These are phyloP conservation scores for Cladosporium colombiae DNA, from an alignment of 2,329 filamentous ascomycete genomes.

Conservation along the genomic window DNA sequence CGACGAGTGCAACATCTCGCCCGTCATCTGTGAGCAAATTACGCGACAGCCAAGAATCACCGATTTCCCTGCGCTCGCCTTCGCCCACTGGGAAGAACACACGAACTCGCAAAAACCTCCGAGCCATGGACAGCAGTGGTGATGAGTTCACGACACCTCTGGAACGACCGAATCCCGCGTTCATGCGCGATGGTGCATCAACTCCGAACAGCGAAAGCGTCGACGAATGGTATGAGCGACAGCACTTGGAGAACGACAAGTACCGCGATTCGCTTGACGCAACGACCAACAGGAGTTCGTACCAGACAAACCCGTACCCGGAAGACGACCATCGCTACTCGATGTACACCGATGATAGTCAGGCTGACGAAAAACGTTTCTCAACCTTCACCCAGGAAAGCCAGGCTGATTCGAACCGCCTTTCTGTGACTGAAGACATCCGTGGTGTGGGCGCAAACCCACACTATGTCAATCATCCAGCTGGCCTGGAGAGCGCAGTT, in stretches of 20 bases:
- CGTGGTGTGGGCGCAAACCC: conserved; percentile 71
- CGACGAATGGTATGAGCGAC: conserved; percentile 53
- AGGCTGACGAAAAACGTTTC: conserved; percentile 39
- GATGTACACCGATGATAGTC: conserved; percentile 56
- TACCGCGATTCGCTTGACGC: conserved; percentile 49
- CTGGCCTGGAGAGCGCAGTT: conserved; percentile 83
- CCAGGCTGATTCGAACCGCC: conserved; percentile 50
- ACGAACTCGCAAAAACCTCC: conserved; percentile 48
- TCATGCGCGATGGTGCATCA: conserved; percentile 45
- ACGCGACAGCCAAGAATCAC: conserved; percentile 53
- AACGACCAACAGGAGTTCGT: conserved; percentile 37
- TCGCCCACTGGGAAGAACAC: conserved; percentile 60
- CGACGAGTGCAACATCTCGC: conserved; percentile 41
- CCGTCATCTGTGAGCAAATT: conserved; percentile 63
- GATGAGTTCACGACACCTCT: conserved; percentile 40
- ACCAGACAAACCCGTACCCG: conserved; percentile 53
- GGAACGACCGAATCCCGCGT: conserved; percentile 46
- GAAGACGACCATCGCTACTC: conserved; percentile 55
- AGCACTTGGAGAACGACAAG: conserved; percentile 62
- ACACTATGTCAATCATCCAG: conserved; percentile 69
- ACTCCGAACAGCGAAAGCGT: conserved; percentile 40
- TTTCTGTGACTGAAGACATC: conserved; percentile 58
- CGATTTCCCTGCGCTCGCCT: conserved; percentile 62
- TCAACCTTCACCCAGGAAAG: conserved; percentile 43
- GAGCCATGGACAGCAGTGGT: conserved; percentile 55